These are phyloP conservation scores for Venturia effusa DNA, from an alignment of 2,329 filamentous ascomycete species.

Conservation along the genomic window DNA sequence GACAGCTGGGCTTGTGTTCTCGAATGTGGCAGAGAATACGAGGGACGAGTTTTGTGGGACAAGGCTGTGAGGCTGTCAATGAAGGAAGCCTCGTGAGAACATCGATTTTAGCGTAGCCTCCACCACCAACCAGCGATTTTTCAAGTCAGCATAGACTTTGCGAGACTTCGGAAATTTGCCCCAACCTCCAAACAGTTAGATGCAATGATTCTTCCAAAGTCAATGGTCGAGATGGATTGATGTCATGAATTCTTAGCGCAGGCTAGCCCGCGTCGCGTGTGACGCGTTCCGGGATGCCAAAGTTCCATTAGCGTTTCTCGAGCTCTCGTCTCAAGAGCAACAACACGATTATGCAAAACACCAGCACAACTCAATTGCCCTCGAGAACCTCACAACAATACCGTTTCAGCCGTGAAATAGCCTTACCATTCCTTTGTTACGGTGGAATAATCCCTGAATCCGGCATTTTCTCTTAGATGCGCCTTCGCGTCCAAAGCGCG, in stretches of 20 bases:
- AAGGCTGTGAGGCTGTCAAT: not conserved
- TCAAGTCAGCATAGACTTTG: not conserved
- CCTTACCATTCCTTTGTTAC: not conserved
- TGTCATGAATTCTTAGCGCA: not conserved
- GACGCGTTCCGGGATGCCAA: not conserved
- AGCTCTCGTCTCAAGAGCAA: not conserved
- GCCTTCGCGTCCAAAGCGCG: slow-evolving; percentile 8
- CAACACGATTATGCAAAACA: not conserved
- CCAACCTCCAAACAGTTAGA: no score
- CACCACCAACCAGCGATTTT: not conserved
- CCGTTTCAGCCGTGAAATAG: not conserved
- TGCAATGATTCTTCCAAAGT: not conserved
- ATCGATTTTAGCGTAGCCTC: no score
- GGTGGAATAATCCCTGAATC: no score
- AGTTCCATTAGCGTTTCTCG: not conserved
- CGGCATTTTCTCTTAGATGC: not conserved
- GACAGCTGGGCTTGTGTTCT: not conserved
- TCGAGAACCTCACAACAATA: not conserved
- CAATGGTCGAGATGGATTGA: not conserved
- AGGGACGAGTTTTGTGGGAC: not conserved
- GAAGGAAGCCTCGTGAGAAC: not conserved
- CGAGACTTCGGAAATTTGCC: no score
- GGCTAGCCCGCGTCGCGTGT: not conserved
- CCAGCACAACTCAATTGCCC: not conserved
- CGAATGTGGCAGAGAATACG: not conserved